These are phyloP conservation scores for Metschnikowia peoriensis DNA, from an alignment of 805 yeast species.

Conservation along the genomic window DNA sequence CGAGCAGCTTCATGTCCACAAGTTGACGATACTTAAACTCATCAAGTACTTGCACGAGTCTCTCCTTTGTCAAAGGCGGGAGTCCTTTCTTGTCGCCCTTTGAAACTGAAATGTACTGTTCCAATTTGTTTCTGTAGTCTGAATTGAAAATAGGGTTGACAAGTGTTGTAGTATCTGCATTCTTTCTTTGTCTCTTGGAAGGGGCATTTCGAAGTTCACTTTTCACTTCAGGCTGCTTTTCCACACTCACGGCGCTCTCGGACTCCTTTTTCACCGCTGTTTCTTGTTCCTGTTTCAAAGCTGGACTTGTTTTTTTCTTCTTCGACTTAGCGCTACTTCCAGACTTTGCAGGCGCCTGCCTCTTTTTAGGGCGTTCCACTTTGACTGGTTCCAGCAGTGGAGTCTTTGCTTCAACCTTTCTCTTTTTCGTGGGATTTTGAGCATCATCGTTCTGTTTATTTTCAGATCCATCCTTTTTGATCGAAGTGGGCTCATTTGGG, in stretches of 20 bases:
- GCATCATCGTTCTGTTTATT: not conserved
- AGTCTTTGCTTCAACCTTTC: not conserved
- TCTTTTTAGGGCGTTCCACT: slow-evolving; percentile 1
- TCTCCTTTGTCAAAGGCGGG: slow-evolving; percentile 16
- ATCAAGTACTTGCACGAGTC: slow-evolving; percentile 1
- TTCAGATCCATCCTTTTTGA: not conserved
- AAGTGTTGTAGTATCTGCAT: slow-evolving; percentile 11
- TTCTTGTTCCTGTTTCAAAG: not conserved
- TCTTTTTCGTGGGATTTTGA: not conserved
- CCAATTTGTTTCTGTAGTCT: slow-evolving; percentile 16
- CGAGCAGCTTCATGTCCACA: slow-evolving; percentile 24
- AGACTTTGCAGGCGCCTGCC: slow-evolving; percentile 1
- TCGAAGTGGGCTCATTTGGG: not conserved
- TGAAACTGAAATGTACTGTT: not conserved
- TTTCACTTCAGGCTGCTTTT: not conserved
- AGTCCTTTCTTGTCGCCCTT: slow-evolving; percentile 23
- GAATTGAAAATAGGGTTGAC: slow-evolving; percentile 23
- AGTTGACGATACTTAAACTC: slow-evolving; percentile 20
- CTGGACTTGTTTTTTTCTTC: slow-evolving; percentile 1
- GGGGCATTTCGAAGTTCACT: not conserved
- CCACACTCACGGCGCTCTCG: not conserved
- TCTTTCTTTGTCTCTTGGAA: slow-evolving; percentile 12
- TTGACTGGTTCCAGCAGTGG: slow-evolving; percentile 2
- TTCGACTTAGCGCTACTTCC: not conserved
- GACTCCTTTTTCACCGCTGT: slow-evolving; percentile 1